Evolutionary conservation across 2,329 filamentous ascomycete species (phyloP), one percentile per base, ranked within the genome.

Genomic region (Claviceps africana): DNA sequence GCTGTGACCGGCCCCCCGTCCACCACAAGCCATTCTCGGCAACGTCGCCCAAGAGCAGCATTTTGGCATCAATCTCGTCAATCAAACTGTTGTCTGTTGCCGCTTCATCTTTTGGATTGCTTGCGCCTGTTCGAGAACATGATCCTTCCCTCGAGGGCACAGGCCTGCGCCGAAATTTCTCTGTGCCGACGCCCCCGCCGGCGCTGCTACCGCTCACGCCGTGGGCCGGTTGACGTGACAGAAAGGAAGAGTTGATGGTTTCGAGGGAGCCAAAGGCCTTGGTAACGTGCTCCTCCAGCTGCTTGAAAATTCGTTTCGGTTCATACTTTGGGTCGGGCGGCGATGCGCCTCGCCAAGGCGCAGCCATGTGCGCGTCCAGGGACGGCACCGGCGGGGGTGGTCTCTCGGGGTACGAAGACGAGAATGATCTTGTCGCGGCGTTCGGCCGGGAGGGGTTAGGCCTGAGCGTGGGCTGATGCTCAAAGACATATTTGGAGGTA

Each of bases 11-110:
- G 7, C 75, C 75, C 1, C 83, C 85, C 47, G 83, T 82, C 86
- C 86, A 91, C 87, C 86, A 91, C 8, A 78, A 79, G 2, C 85
- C 86, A 61, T 93, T 93, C 62, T 93, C 87, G 1, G 83, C 85
- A 57, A 90, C 75, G 60, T 90, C 80, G 2, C 86, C 86, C 2
- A 90, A 65, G 7, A 89, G 71, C 21, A 91, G 70, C 5, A 85
- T 77, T 61, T 89, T 93, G 1, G 84, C 79, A 62, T 93, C 87
- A 21, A 89, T 67, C 48, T 86, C 82, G 51, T 59, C 60, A 19
- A 59, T 51, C 33, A 54, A 40, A 22, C 59, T 56, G 8, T 65
- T 56, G 6, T 64, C 59, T 21, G 50, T 33, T 6, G 59, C 58
- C 2, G 49, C 47, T 10, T 52, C 53, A 6, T 58, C 56, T 48